These are phyloP conservation scores for Suhomyces kilbournensis DNA, from an alignment of 805 yeast species.

Conservation along the genomic window DNA sequence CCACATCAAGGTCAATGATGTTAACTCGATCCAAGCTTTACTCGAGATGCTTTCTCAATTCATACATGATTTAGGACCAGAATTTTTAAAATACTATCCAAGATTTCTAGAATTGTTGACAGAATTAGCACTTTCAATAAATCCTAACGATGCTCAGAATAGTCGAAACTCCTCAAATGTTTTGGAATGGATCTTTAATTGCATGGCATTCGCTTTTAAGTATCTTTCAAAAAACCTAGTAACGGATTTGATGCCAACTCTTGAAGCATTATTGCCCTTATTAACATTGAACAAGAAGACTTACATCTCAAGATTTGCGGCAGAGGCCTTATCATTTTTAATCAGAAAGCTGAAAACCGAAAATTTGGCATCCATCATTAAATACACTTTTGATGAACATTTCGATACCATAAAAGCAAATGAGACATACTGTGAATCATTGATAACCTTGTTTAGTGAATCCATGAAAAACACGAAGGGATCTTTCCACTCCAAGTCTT, in stretches of 20 bases:
- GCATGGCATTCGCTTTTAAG: conserved; percentile 85
- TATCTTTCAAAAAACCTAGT: conserved; percentile 68
- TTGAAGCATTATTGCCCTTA: conserved; percentile 59
- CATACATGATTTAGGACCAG: conserved; percentile 89
- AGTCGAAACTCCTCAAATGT: conserved; percentile 55
- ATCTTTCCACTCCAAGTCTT: conserved; percentile 71
- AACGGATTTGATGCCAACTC: conserved; percentile 66
- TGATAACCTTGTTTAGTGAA: conserved; percentile 64
- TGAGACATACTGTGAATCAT: conserved; percentile 52
- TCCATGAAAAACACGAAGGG: conserved; percentile 70
- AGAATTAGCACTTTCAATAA: conserved; percentile 37
- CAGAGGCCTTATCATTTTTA: conserved; percentile 85
- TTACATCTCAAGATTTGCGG: conserved; percentile 75
- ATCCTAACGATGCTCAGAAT: conserved; percentile 50
- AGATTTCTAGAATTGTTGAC: conserved; percentile 51
- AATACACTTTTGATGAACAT: conserved; percentile 38
- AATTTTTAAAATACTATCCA: conserved; percentile 70
- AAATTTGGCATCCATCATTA: conserved; percentile 46
- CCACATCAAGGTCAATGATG: conserved; percentile 56
- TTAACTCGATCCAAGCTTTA: conserved; percentile 72
- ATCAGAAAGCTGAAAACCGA: conserved; percentile 62
- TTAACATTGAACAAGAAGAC: conserved; percentile 56
- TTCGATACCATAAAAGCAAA: conserved; percentile 30
- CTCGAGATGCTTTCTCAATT: conserved; percentile 78
- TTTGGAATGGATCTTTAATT: conserved; percentile 80